A percentile compares a stretch with the other conserved stretches of the same genome.
Evolutionary conservation across 257 asterid species (phyloP).

Genomic region (Nicotiana benthamiana): DNA sequence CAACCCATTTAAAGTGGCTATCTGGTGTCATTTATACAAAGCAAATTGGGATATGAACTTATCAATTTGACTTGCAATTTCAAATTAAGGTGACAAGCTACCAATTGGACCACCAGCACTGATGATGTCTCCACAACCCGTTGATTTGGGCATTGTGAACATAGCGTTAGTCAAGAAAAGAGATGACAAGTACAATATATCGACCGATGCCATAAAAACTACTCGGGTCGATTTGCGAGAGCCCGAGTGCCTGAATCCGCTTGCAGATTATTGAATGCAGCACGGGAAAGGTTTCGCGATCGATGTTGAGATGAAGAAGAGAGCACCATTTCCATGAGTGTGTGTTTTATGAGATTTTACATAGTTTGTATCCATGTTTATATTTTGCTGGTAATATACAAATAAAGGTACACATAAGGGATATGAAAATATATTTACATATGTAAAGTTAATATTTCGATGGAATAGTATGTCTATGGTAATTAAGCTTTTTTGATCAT

Average conservation of each 20-base stretch:
- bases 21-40: too few species aligned
- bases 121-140: constrained; percentile 73
- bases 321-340: constrained; percentile 33
- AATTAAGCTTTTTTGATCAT: too few species aligned
- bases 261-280: constrained; percentile 68
- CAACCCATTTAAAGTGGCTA: too few species aligned
- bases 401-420: too few species aligned
- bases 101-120: constrained; percentile 65
- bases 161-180: constrained; percentile 31
- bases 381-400: too few species aligned
- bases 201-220: constrained; percentile 24
- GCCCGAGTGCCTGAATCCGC: constrained; percentile 45
- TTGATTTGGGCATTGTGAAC: constrained; percentile 28
- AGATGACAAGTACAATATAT: constrained; percentile 48
- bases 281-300: constrained; percentile 46
- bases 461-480: too few species aligned
- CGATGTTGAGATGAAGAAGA: constrained; percentile 41
- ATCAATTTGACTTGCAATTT: background rate
- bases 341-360: too few species aligned
- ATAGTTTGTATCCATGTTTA: too few species aligned
- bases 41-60: too few species aligned
- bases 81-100: constrained; percentile 45
- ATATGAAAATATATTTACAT: too few species aligned
- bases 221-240: constrained; percentile 35
- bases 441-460: too few species aligned